Evolutionary conservation across 192 early-diverging fungal genomes (phyloP).

Genomic region (Kickxella alabastrina): DNA sequence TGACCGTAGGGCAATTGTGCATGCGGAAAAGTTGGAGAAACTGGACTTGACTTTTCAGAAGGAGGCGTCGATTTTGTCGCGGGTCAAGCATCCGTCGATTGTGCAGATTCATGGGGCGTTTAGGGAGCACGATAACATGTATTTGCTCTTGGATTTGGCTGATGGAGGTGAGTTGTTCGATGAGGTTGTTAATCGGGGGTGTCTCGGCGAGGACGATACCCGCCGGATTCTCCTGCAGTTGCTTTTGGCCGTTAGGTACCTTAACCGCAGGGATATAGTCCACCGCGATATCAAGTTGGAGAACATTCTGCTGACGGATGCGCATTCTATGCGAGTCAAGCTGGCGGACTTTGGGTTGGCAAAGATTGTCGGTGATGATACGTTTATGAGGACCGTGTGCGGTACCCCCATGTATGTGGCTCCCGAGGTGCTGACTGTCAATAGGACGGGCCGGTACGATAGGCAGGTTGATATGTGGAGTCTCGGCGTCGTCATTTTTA

Average conservation of each 20-base stretch:
- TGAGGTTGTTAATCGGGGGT: slow-evolving; percentile 73
- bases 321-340: slow-evolving; percentile 65
- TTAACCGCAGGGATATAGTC: slow-evolving; percentile 63
- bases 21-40: slow-evolving; percentile 37
- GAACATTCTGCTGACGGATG: slow-evolving; percentile 67
- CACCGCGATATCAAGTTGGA: slow-evolving; percentile 83
- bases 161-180: slow-evolving; percentile 92
- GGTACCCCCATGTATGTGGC: slow-evolving; percentile 90
- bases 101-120: slow-evolving; percentile 51
- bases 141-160: slow-evolving; percentile 57
- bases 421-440: slow-evolving; percentile 82
- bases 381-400: slow-evolving; percentile 81
- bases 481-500: slow-evolving; percentile 91
- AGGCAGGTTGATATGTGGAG: slow-evolving; percentile 92
- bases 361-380: slow-evolving; percentile 68
- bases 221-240: slow-evolving; percentile 77
- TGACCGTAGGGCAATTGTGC: slow-evolving; percentile 53
- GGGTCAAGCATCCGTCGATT: slow-evolving; percentile 45
- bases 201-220: slow-evolving; percentile 72
- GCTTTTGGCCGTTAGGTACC: slow-evolving; percentile 68
- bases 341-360: slow-evolving; percentile 96
- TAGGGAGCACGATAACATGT: slow-evolving; percentile 46
- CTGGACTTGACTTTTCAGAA: slow-evolving; percentile 45
- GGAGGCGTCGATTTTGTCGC: slow-evolving; percentile 50
- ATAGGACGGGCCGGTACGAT: slow-evolving; percentile 64